A percentile compares a stretch with the other conserved stretches of the same genome.
phyloP scores from a whole-genome alignment of 495 filamentous ascomycete genomes.

The Symbiotaphrina buchneri region DNA sequence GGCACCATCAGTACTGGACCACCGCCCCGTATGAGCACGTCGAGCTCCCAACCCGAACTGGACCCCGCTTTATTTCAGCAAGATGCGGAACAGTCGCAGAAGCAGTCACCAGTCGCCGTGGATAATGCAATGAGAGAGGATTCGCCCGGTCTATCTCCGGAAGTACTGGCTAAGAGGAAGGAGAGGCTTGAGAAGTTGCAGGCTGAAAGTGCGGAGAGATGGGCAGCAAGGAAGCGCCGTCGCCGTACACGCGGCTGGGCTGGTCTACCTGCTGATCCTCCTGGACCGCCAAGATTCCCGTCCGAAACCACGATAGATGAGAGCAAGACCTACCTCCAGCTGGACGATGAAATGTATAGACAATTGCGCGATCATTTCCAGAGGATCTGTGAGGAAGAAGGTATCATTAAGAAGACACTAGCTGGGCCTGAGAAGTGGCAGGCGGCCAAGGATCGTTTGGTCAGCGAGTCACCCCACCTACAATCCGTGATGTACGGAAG shows the following conservation, averaged over 20 bases:
- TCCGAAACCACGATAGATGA: constrained; percentile 69
- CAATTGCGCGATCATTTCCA: constrained; percentile 44
- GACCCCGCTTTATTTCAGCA: constrained; percentile 13
- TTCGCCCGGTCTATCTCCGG: constrained; percentile 23
- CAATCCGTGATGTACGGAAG: constrained; percentile 37
- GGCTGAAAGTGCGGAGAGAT: constrained; percentile 37
- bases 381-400: constrained; percentile 37
- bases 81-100: constrained; percentile 14
- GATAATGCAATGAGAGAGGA: constrained; percentile 7
- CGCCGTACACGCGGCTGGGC: constrained; percentile 49
- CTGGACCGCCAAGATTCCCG: constrained; percentile 51
- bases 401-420: constrained; percentile 51
- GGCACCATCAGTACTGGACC: not conserved
- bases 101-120: constrained; percentile 9
- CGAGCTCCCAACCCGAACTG: too few relatives aligned
- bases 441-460: constrained; percentile 40
- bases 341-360: constrained; percentile 39
- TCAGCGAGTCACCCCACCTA: constrained; percentile 41
- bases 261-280: constrained; percentile 50
- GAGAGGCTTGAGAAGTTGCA: constrained; percentile 18
- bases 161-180: constrained; percentile 19
- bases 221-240: constrained; percentile 43
- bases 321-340: constrained; percentile 41
- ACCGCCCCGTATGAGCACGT: constrained; percentile 4
- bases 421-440: constrained; percentile 55